Evolutionary conservation across 2,329 filamentous ascomycete genomes (phyloP), one percentile per base, ranked within the genome.

Genomic region (Aspergillus persii): DNA sequence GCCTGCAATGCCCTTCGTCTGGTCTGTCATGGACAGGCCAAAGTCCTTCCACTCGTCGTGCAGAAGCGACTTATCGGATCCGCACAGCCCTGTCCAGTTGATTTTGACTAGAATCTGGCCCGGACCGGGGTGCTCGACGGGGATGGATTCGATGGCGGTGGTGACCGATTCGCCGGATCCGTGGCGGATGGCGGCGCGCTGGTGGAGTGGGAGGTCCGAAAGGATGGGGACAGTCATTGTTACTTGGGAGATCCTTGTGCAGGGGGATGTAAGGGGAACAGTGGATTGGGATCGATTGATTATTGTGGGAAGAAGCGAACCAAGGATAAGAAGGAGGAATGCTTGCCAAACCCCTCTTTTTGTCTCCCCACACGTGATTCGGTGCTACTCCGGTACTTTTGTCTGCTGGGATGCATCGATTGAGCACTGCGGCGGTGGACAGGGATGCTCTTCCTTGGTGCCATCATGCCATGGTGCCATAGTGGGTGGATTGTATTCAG

Each of bases 1-100:
- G 3, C 80, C 79, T 0, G 54, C 56, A 2, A 63, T 54, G 2
- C 59, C 56, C 3, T 58, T 50, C 3, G 47, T 36, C 29, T 54
- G 18, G 3, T 53, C 53, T 1, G 15, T 50, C 36, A 41, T 41
- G 36, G 36, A n/a, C 12, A 41, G 2, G 36, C 36, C 36, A 4
- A 41, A 41, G 15, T 41, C 36, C n/a, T n/a, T 7, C 36, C 36
- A 41, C 60, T 60, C 55, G 3, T 57, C 60, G 1, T 55, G 41
- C 23, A 60, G 15, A 3, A 60, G 54, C 3, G 52, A 46, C 15
- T 57, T 57, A 7, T 62, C 60, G 0, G 60, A 57, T 4, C 58
- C 58, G n/a, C 60, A 62, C 4, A 62, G 27, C 2, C 60, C 60
- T 2, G 60, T 58, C 52, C 55, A 60, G n/a, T 48, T 57, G 27